Evolutionary conservation across 352 stramenopile species (phyloP).

Genomic region (Phytophthora quininea): DNA sequence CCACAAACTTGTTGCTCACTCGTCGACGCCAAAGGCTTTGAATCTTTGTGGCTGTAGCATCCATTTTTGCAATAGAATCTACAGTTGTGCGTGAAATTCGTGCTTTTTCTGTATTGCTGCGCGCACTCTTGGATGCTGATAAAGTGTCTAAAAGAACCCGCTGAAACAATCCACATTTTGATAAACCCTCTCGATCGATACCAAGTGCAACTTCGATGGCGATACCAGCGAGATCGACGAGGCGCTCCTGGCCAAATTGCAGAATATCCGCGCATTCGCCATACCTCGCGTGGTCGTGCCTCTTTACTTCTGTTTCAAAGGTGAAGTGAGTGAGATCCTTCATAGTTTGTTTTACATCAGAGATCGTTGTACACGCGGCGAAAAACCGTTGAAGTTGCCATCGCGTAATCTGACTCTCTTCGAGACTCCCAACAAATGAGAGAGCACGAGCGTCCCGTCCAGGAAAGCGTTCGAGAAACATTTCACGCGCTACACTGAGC

Average conservation of each 20-base stretch:
- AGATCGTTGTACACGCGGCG: constrained; percentile 48
- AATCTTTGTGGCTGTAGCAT: constrained; percentile 40
- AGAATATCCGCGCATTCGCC: constrained; percentile 51
- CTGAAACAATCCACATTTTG: constrained; percentile 12
- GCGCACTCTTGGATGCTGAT: constrained; percentile 13
- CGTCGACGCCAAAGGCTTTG: constrained; percentile 66
- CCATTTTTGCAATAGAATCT: constrained; percentile 42
- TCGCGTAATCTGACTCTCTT: constrained; percentile 49
- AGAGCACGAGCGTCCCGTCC: constrained; percentile 64
- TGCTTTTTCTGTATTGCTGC: constrained; percentile 35
- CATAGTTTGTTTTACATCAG: constrained; percentile 66
- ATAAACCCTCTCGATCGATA: constrained; percentile 3
- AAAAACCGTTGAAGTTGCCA: constrained; percentile 82
- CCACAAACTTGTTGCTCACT: constrained; percentile 47
- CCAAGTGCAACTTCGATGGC: constrained; percentile 51
- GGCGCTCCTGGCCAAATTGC: constrained; percentile 65
- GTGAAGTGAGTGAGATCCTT: constrained; percentile 58
- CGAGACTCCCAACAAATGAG: constrained; percentile 55
- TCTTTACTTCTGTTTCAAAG: constrained; percentile 54
- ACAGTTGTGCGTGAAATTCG: constrained; percentile 33
- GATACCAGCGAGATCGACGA: constrained; percentile 59
- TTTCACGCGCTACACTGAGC: constrained; percentile 50
- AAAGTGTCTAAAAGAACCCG: constrained; percentile 26
- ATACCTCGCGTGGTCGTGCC: constrained; percentile 53
- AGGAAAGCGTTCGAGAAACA: constrained; percentile 75